Conservation (phyloP, 1,139 yeast genomes). For the Debaryomycetaceae sp. region DNA sequence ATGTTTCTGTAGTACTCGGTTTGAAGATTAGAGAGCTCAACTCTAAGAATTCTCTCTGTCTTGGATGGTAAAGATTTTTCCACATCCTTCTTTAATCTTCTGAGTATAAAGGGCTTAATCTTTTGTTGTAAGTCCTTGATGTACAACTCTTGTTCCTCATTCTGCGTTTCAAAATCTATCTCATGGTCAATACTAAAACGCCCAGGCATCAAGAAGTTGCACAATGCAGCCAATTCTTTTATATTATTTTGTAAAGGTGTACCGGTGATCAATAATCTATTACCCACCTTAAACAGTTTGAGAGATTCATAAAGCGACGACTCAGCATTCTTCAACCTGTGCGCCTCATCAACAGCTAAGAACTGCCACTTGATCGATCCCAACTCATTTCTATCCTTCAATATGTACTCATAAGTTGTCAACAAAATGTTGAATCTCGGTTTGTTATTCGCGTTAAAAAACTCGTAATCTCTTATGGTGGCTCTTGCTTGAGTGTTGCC, state of each 20-base stretch:
- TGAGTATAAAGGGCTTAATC: conserved; percentile 84
- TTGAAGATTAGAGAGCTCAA: conserved; percentile 91
- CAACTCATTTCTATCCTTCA: conserved; percentile 78
- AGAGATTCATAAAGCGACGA: conserved; percentile 88
- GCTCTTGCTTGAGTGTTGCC: conserved; percentile 89
- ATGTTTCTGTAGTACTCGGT: conserved; percentile 94
- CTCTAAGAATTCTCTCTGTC: conserved; percentile 90
- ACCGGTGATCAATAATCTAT: conserved; percentile 90
- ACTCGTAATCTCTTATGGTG: conserved; percentile 81
- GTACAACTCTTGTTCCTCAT: conserved; percentile 80
- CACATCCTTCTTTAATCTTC: conserved; percentile 94
- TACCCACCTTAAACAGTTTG: conserved; percentile 74
- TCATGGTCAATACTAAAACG: conserved; percentile 85
- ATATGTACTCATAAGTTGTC: conserved; percentile 93
- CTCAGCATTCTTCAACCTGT: conserved; percentile 90
- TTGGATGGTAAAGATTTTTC: conserved; percentile 94
- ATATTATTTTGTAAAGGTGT: conserved; percentile 96
- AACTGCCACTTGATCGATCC: conserved; percentile 93
- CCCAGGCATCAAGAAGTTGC: conserved; percentile 96
- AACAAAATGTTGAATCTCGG: conserved; percentile 83
- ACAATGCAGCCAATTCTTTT: conserved; percentile 91
- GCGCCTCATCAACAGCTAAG: conserved; percentile 98
- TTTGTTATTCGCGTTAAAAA: conserved; percentile 58
- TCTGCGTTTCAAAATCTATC: conserved; percentile 89
- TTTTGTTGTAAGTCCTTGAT: conserved; percentile 81